A percentile compares a stretch with the other conserved stretches of the same genome.
phyloP scores from a whole-genome alignment of 1,139 yeast genomes.

The Candida tropicalis region DNA sequence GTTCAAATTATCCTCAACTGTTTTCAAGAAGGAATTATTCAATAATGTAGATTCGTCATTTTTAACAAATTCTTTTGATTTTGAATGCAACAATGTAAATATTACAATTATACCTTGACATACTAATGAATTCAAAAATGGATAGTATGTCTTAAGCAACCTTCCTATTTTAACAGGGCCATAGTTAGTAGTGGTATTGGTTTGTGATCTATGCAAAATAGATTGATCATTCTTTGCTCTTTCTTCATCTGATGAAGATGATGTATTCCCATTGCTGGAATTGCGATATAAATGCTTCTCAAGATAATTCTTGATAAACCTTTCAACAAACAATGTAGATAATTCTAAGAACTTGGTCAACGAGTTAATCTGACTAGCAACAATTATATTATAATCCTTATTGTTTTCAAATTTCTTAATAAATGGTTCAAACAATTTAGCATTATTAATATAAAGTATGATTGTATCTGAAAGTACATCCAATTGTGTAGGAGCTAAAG shows the following conservation, averaged over 20 bases:
- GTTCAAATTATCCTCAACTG: conserved; percentile 28
- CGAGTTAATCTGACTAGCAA: conserved; percentile 38
- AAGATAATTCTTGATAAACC: conserved; percentile 13
- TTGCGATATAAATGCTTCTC: conserved; percentile 5
- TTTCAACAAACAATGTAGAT: conserved; percentile 19
- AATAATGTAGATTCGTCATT: conserved; percentile 19
- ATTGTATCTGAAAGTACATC: conserved; percentile 49
- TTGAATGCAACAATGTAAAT: conserved; percentile 50
- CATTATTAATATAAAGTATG: conserved; percentile 49
- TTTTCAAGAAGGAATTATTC: conserved; percentile 26
- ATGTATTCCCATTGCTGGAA: not conserved
- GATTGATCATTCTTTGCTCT: not conserved
- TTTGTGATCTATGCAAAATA: not conserved
- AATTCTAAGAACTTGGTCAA: conserved; percentile 42
- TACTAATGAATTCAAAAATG: conserved; percentile 51
- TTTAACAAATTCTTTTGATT: conserved; percentile 37
- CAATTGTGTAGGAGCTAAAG: conserved; percentile 33
- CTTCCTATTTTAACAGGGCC: conserved; percentile 30
- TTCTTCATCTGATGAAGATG: conserved; percentile 1
- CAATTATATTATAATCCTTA: conserved; percentile 27
- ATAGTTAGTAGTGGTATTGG: conserved; percentile 3
- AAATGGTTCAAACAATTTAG: conserved; percentile 56
- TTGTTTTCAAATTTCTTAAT: conserved; percentile 40
- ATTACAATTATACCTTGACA: conserved; percentile 56
- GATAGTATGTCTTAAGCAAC: conserved; percentile 39